phyloP scores from a whole-genome alignment of 495 filamentous ascomycete genomes.

The Paragyromitra xinjiangensis region DNA sequence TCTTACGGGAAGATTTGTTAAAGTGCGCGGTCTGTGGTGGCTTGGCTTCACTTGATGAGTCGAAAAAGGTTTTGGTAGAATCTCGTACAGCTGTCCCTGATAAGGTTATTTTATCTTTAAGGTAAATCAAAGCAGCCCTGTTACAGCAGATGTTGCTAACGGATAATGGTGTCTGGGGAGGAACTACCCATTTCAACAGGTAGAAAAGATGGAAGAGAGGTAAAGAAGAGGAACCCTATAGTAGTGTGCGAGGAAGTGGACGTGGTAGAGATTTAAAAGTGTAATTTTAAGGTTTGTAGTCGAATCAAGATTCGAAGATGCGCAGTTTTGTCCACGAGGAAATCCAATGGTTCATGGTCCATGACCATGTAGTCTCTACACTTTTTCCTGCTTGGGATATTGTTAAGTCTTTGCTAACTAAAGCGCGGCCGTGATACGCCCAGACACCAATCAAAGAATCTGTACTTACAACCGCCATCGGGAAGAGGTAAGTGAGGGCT shows the following conservation, averaged over 20 bases:
- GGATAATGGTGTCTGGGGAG: not conserved
- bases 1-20: slow-evolving; percentile 12
- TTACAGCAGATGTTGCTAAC: not conserved
- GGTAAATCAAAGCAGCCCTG: not conserved
- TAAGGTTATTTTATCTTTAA: not conserved
- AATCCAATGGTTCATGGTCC: not conserved
- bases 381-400: not conserved
- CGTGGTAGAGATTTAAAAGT: not conserved
- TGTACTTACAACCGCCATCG: no score
- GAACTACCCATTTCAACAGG: not conserved
- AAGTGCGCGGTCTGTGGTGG: slow-evolving; percentile 9
- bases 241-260: not conserved
- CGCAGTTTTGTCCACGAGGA: not conserved
- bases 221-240: not conserved
- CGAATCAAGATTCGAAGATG: not conserved
- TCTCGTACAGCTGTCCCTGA: not conserved
- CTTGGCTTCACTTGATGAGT: slow-evolving; percentile 2
- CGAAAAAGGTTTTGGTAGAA: slow-evolving; percentile 2
- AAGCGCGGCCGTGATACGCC: no score
- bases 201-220: not conserved
- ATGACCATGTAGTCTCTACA: not conserved
- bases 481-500: no score
- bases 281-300: not conserved
- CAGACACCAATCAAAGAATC: no score
- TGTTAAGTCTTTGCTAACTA: not conserved